A percentile compares a stretch with the other conserved stretches of the same genome.
phyloP scores from a whole-genome alignment of 2,329 filamentous ascomycete genomes.

The Pyrenochaeta sp. region DNA sequence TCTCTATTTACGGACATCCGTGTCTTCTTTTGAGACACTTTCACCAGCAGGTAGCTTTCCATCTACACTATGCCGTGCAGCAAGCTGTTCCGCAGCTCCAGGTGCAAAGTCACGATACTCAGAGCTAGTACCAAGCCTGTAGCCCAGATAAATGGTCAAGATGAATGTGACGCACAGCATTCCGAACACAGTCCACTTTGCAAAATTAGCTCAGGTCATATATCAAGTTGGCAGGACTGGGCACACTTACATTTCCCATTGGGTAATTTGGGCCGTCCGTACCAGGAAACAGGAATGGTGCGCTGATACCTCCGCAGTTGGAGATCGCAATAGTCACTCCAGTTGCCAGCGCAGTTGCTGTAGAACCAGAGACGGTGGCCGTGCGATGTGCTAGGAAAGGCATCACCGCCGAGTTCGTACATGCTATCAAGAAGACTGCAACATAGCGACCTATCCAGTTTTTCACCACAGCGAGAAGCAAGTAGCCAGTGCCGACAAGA shows the following conservation, averaged over 20 bases:
- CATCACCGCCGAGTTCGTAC: conserved; percentile 29
- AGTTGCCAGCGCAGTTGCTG: conserved; percentile 29
- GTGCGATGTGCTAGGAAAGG: conserved; percentile 30
- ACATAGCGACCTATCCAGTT: conserved; percentile 32
- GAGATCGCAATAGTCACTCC: conserved; percentile 31
- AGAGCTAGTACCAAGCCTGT: conserved; percentile 26
- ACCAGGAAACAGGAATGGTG: conserved; percentile 26
- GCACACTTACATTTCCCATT: conserved; percentile 23
- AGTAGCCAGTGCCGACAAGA: conserved; percentile 25
- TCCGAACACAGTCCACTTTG: conserved; percentile 26
- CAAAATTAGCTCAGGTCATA: neutral
- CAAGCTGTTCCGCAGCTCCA: conserved; percentile 26
- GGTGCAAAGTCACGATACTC: conserved; percentile 31
- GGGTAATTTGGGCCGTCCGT: conserved; percentile 26
- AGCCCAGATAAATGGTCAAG: conserved; percentile 27
- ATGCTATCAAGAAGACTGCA: conserved; percentile 29
- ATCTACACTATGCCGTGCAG: conserved; percentile 17
- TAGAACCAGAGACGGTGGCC: conserved; percentile 28
- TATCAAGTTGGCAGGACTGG: neutral
- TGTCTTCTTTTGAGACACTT: no score
- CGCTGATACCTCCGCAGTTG: conserved; percentile 29
- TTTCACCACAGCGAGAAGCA: conserved; percentile 23
- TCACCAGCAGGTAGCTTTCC: conserved; percentile 20
- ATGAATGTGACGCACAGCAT: conserved; percentile 25
- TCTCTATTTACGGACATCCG: no score